phyloP scores from a whole-genome alignment of 345 rosid genomes.

The Brassica cretica region DNA sequence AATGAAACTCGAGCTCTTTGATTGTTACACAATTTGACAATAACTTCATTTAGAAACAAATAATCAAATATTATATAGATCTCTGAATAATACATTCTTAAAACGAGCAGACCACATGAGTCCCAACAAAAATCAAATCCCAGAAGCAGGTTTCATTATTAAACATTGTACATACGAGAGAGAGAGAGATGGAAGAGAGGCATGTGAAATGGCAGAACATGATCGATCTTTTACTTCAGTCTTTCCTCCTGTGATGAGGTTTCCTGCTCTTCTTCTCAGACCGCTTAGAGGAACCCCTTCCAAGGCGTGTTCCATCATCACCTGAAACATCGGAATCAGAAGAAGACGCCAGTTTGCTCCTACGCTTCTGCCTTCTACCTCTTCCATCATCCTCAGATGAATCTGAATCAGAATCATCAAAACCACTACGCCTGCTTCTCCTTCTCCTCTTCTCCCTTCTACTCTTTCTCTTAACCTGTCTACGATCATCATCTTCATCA shows the following conservation, averaged over 20 bases:
- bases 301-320: constrained; percentile 56
- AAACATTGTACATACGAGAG: constrained; percentile 16
- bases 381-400: constrained; percentile 30
- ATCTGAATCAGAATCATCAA: constrained; percentile 39
- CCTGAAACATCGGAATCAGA: constrained; percentile 51
- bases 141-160: constrained; percentile 11
- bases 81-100: constrained; percentile 23
- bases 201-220: neutral
- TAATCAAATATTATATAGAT: constrained; percentile 35
- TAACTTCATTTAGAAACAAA: constrained; percentile 36
- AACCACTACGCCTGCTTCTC: constrained; percentile 42
- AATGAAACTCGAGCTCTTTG: neutral
- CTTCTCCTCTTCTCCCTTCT: constrained; percentile 67
- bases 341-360: constrained; percentile 54
- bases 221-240: constrained; percentile 10
- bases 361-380: constrained; percentile 41
- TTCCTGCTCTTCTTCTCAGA: constrained; percentile 63
- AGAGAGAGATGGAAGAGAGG: neutral
- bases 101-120: constrained; percentile 29
- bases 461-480: constrained; percentile 47
- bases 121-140: constrained; percentile 10
- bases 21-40: constrained; percentile 32
- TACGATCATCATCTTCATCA: constrained; percentile 39
- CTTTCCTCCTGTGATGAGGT: constrained; percentile 43
- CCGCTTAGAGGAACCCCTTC: constrained; percentile 57